Evolutionary conservation across 192 early-diverging fungal genomes (phyloP), one percentile per base, ranked within the genome.

Genomic region (Coemansia nantahalensis): DNA sequence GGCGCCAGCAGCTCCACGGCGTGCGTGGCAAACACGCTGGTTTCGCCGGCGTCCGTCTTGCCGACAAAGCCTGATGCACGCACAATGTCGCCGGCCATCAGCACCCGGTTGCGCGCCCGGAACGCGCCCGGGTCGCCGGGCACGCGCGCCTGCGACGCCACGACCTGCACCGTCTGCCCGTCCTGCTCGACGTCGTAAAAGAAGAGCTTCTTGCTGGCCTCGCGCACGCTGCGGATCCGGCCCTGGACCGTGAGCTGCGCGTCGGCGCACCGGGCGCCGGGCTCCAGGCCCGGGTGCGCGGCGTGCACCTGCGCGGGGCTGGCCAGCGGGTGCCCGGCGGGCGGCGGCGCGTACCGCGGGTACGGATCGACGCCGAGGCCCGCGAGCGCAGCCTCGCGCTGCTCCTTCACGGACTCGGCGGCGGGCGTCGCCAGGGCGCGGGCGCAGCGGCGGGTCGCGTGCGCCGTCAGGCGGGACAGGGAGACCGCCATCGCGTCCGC

Each of bases 121-220:
- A 87, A 89, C 26, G 39, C 45, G n/a, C 28, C 47, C 8, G 43
- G 31, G 10, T 54, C 54, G 0, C 41, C 51, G 48, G 13, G 52
- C 79, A 15, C 49, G 50, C 45, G 59, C 59, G 35, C 32, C 28
- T 78, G 66, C 17, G 83, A 88, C 17, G 79, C 69, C 11, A 91
- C 82, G 4, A 89, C 79, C 39, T 93, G 91, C 17, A 90, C 54
- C 7, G 54, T 35, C 17, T 79, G 53, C 5, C 79, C 78, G 51
- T 85, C 79, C 19, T 85, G 80, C 23, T 73, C 60, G 22, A 93
- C 23, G 62, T 88, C 88, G 39, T 83, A 78, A 69, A 91, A 93
- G 8, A 87, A 65, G 34, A 91, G 79, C 39, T 84, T 87, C 51
- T 80, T 67, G 48, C 86, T 84, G 11, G 89, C 84, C 26, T 86